Evolutionary conservation across 2,329 filamentous ascomycete species (phyloP).

Genomic region (Pyrenochaeta sp.): DNA sequence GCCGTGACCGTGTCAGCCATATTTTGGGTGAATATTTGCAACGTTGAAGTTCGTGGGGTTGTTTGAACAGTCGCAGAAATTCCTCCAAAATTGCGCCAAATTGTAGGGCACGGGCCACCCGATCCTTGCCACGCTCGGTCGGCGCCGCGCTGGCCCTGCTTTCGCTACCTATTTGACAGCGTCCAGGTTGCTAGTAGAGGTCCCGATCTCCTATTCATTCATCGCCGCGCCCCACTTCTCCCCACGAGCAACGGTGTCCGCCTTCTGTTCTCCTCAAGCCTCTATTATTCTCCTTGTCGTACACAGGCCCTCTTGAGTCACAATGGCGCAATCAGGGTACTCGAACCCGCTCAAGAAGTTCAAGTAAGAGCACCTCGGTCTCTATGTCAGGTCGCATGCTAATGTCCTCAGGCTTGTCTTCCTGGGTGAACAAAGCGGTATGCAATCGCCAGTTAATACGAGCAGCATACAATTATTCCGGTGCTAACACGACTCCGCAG

Average conservation of each 20-base stretch:
- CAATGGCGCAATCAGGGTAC: slow-evolving; percentile 85
- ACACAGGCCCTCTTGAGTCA: slow-evolving; percentile 35
- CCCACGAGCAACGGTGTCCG: slow-evolving; percentile 8
- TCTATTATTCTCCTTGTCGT: slow-evolving; percentile 7
- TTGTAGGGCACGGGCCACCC: slow-evolving; percentile 12
- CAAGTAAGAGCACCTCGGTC: slow-evolving; percentile 69
- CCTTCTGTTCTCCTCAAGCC: slow-evolving; percentile 6
- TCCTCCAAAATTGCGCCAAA: slow-evolving; percentile 20
- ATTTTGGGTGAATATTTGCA: slow-evolving; percentile 5
- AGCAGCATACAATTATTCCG: background rate
- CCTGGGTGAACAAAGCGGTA: slow-evolving; percentile 98
- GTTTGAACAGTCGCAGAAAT: slow-evolving; percentile 20
- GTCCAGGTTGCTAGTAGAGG: slow-evolving; percentile 20
- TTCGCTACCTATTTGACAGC: slow-evolving; percentile 16
- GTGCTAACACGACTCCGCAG: slow-evolving; percentile 58
- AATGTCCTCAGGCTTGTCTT: slow-evolving; percentile 79
- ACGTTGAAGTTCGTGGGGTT: slow-evolving; percentile 14
- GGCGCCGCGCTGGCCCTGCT: slow-evolving; percentile 15
- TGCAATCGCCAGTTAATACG: slow-evolving; percentile 45
- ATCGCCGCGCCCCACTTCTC: slow-evolving; percentile 15
- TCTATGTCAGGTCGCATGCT: slow-evolving; percentile 25
- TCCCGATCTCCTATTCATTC: slow-evolving; percentile 32
- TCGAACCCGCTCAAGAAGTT: slow-evolving; percentile 99
- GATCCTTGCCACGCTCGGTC: slow-evolving; percentile 17
- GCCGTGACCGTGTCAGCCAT: slow-evolving; percentile 56